Percentiles rank a stretch among this genome's conserved stretches.
These are phyloP conservation scores for Ichthyophthirius multifiliis DNA, from an alignment of 169 alveolate species.

Conservation along the genomic window DNA sequence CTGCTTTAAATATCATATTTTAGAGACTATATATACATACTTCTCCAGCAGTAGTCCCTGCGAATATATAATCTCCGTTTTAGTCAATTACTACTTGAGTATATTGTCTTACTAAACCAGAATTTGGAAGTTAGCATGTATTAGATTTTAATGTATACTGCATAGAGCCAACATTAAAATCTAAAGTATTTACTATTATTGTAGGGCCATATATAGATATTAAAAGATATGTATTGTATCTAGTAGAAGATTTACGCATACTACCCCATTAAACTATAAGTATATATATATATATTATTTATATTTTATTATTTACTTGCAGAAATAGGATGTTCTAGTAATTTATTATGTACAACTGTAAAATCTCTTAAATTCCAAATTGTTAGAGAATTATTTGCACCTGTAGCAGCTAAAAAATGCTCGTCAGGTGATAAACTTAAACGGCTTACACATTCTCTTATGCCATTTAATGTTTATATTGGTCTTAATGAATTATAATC, in stretches of 20 bases:
- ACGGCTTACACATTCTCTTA: constrained; percentile 64
- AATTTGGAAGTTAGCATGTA: constrained; percentile 66
- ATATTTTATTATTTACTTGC: constrained; percentile 5
- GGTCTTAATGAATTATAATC: constrained; percentile 69
- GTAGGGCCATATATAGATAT: constrained; percentile 60
- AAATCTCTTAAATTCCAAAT: constrained; percentile 77
- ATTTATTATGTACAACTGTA: constrained; percentile 65
- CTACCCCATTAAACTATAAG: constrained; percentile 65
- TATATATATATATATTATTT: background rate
- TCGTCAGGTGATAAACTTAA: constrained; percentile 77
- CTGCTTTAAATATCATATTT: constrained; percentile 70
- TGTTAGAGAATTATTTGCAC: constrained; percentile 60
- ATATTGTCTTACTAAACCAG: constrained; percentile 75
- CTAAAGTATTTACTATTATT: constrained; percentile 63
- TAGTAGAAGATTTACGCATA: constrained; percentile 56
- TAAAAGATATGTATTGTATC: constrained; percentile 66
- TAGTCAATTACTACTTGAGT: constrained; percentile 55
- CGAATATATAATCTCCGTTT: constrained; percentile 60
- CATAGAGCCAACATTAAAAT: constrained; percentile 81
- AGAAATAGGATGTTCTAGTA: constrained; percentile 63
- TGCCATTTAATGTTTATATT: constrained; percentile 72
- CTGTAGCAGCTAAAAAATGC: constrained; percentile 73
- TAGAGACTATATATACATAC: constrained; percentile 62
- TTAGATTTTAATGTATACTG: constrained; percentile 60
- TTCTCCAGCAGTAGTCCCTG: constrained; percentile 84